phyloP scores from a whole-genome alignment of 306 rosid genomes.

The Arachis hypogaea region DNA sequence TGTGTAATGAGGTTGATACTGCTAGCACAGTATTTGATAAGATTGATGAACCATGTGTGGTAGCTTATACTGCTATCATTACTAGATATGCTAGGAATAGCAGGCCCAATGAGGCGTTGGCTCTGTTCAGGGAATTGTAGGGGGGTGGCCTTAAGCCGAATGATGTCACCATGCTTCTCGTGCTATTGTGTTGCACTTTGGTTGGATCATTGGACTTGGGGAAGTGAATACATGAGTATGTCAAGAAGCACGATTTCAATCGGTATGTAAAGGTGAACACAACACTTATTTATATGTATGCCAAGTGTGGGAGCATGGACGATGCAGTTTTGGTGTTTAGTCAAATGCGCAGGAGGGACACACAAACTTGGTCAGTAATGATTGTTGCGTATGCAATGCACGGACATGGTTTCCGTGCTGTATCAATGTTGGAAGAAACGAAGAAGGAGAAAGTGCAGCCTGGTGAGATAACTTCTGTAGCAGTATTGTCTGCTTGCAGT shows the following conservation, averaged over 20 bases:
- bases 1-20: conserved; percentile 54
- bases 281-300: conserved; percentile 82
- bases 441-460: conserved; percentile 56
- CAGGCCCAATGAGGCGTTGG: conserved; percentile 76
- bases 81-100: conserved; percentile 64
- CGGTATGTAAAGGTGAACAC: conserved; percentile 78
- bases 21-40: conserved; percentile 72
- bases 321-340: conserved; percentile 72
- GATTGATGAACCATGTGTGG: conserved; percentile 67
- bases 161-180: conserved; percentile 80
- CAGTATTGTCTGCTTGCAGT: conserved; percentile 78
- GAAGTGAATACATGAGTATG: conserved; percentile 85
- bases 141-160: conserved; percentile 62
- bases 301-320: conserved; percentile 76
- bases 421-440: conserved; percentile 73
- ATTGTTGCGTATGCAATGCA: conserved; percentile 78
- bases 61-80: conserved; percentile 70
- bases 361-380: conserved; percentile 85
- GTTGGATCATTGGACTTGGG: conserved; percentile 76
- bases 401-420: conserved; percentile 64
- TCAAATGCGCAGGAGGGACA: conserved; percentile 65
- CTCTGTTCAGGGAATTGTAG: conserved; percentile 79
- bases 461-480: conserved; percentile 77
- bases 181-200: conserved; percentile 70
- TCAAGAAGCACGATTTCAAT: conserved; percentile 72